Evolutionary conservation across 2,329 filamentous ascomycete genomes (phyloP), one percentile per base, ranked within the genome.

Genomic region (Ceratocystis albifundus): DNA sequence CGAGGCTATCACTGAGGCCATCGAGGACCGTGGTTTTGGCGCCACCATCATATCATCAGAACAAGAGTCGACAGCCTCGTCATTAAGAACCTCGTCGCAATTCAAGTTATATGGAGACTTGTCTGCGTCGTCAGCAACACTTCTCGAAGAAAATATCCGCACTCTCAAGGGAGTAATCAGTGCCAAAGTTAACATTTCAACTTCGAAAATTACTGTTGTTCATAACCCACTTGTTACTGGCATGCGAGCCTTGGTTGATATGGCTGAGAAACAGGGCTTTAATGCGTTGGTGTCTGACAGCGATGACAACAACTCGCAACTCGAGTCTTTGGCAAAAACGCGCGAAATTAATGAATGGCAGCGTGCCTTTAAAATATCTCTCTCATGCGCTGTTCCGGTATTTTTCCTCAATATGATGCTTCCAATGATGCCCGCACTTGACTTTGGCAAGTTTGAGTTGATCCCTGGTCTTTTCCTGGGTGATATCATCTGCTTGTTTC

Each of bases 271-370:
- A n/a, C 80, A 84, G 22, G 92, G 93, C 1, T 90, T 89, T 74
- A 96, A 96, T 73, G 94, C 93, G 1, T 79, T 99, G 1, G 83
- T 97, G 10, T 87, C 92, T 0, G 93, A 97, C 70, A 88, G 86
- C 65, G 90, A 97, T 71, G 94, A 99, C 76, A 97, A 96, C 74
- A 96, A 96, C 72, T 93, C 94, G 0, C 94, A 99, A 74, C 82
- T 99, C 1, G 91, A 97, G 75, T 97, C 94, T 0, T 81, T 99
- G 1, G 89, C 94, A 7, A 99, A 99, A 77, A 97, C 94, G 0
- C 89, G 90, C 71, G 94, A 99, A 75, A 96, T 99, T 69, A 89
- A 88, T 69, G 91, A 96, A 75, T 99, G 94, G 94, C 85, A 84
- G 69, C 83, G 80, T 36, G 90, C 91, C 0, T 96, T 97, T 76